Conservation (phyloP, 306 rosid genomes). For the Datisca glomerata region DNA sequence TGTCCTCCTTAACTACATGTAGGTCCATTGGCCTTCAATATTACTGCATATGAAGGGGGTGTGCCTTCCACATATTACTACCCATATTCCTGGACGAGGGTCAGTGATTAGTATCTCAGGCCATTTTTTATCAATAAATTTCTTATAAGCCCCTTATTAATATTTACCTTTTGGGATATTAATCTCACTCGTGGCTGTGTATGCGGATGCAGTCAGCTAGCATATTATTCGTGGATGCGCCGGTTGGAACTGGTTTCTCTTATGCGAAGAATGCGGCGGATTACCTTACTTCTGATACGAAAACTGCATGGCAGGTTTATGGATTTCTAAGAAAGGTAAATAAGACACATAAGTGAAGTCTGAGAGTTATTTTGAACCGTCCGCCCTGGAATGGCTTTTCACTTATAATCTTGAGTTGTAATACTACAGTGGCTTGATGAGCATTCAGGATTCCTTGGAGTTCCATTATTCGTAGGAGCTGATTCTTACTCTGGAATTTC, state of each 20-base stretch:
- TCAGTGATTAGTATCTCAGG: background rate
- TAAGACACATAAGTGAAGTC: too few relatives aligned
- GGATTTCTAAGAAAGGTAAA: slow-evolving; percentile 7
- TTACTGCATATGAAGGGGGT: slow-evolving; percentile 2
- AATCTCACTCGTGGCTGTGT: too few relatives aligned
- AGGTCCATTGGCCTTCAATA: slow-evolving; percentile 18
- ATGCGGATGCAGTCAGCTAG: too few relatives aligned
- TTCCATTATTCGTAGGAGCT: slow-evolving; percentile 9
- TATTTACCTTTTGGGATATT: too few relatives aligned
- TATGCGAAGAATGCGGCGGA: slow-evolving; percentile 6
- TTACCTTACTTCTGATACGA: slow-evolving; percentile 6
- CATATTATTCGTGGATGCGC: slow-evolving; percentile 16
- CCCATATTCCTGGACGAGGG: slow-evolving; percentile 14
- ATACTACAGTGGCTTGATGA: slow-evolving; percentile 15
- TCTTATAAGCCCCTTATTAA: too few relatives aligned
- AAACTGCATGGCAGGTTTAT: slow-evolving; percentile 6
- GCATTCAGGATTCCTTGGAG: slow-evolving; percentile 3
- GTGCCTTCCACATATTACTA: slow-evolving; percentile 2
- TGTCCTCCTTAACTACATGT: too few relatives aligned
- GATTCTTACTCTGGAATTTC: slow-evolving; percentile 13
- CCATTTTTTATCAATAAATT: too few relatives aligned
- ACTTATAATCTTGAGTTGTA: too few relatives aligned
- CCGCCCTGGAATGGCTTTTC: too few relatives aligned
- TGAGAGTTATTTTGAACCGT: too few relatives aligned
- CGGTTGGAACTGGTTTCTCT: slow-evolving; percentile 19